Conservation (phyloP, 768 basidiomycete species). For the Tulasnella sp. region DNA sequence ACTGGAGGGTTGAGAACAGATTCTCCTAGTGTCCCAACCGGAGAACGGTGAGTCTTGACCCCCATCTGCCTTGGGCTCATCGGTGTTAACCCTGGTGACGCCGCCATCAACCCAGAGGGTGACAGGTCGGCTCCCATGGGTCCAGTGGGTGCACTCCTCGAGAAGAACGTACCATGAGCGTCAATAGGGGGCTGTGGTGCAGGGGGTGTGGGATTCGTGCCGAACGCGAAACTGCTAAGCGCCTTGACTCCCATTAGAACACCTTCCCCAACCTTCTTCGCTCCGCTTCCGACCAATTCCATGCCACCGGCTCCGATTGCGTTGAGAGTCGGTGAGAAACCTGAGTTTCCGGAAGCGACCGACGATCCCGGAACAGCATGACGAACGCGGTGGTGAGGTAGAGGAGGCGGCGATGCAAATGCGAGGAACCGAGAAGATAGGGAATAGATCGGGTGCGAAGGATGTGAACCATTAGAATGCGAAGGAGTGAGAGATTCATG, state of each 20-base stretch:
- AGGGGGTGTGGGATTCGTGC: background rate
- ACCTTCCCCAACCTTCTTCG: slow-evolving; percentile 36
- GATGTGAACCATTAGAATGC: slow-evolving; percentile 15
- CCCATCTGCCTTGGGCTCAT: background rate
- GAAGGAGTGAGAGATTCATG: slow-evolving; percentile 25
- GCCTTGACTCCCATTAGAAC: slow-evolving; percentile 53
- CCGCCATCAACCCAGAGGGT: background rate
- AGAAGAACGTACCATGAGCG: slow-evolving; percentile 34
- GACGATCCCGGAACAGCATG: background rate
- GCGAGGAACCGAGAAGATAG: slow-evolving; percentile 53
- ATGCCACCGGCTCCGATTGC: slow-evolving; percentile 8
- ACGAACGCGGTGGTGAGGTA: slow-evolving; percentile 2
- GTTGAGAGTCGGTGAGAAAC: slow-evolving; percentile 15
- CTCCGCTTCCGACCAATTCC: slow-evolving; percentile 11
- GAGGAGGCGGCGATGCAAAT: slow-evolving; percentile 35
- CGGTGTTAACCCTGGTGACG: background rate
- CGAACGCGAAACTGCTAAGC: slow-evolving; percentile 47
- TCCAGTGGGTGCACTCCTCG: slow-evolving; percentile 48
- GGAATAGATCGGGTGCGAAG: slow-evolving; percentile 43
- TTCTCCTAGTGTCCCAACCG: background rate
- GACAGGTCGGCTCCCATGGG: slow-evolving; percentile 18
- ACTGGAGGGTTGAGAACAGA: slow-evolving; percentile 12
- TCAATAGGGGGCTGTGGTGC: background rate
- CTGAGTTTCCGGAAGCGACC: background rate
- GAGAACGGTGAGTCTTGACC: background rate